Percentiles rank a stretch among this genome's conserved stretches.
Evolutionary conservation across 495 filamentous ascomycete genomes (phyloP).

Genomic region (Penicillium salamii): DNA sequence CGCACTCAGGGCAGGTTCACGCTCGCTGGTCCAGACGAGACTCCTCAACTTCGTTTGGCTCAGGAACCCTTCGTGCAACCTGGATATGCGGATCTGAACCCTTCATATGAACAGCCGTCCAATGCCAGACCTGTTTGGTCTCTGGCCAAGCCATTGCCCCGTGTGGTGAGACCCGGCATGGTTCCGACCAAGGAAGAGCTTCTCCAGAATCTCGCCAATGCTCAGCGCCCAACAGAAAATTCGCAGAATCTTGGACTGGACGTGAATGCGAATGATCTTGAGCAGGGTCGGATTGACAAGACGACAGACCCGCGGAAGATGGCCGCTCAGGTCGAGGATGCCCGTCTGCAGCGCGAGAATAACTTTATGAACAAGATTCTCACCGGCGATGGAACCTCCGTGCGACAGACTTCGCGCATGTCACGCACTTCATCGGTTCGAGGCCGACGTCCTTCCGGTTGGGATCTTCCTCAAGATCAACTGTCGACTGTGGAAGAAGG

Average conservation of each 20-base stretch:
- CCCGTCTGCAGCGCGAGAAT: slow-evolving; percentile 37
- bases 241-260: slow-evolving; percentile 36
- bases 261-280: slow-evolving; percentile 39
- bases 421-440: slow-evolving; percentile 30
- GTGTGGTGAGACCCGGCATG: slow-evolving; percentile 45
- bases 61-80: slow-evolving; percentile 45
- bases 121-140: slow-evolving; percentile 48
- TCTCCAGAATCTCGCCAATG: slow-evolving; percentile 24
- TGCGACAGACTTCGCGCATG: slow-evolving; percentile 18
- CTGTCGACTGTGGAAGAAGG: slow-evolving; percentile 29
- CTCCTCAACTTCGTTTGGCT: slow-evolving; percentile 29
- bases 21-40: slow-evolving; percentile 36
- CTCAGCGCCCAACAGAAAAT: slow-evolving; percentile 31
- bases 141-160: slow-evolving; percentile 49
- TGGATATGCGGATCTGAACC: slow-evolving; percentile 44
- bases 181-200: slow-evolving; percentile 40
- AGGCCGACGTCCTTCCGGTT: slow-evolving; percentile 20
- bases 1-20: slow-evolving; percentile 37
- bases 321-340: slow-evolving; percentile 43
- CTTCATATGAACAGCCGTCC: slow-evolving; percentile 38
- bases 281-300: slow-evolving; percentile 33
- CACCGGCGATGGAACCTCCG: slow-evolving; percentile 21
- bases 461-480: slow-evolving; percentile 15
- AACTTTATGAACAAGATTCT: slow-evolving; percentile 41
- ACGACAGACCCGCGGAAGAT: slow-evolving; percentile 36